Evolutionary conservation across 148 eudicot species (phyloP).

Genomic region (Amaranthus hypochondriacus): DNA sequence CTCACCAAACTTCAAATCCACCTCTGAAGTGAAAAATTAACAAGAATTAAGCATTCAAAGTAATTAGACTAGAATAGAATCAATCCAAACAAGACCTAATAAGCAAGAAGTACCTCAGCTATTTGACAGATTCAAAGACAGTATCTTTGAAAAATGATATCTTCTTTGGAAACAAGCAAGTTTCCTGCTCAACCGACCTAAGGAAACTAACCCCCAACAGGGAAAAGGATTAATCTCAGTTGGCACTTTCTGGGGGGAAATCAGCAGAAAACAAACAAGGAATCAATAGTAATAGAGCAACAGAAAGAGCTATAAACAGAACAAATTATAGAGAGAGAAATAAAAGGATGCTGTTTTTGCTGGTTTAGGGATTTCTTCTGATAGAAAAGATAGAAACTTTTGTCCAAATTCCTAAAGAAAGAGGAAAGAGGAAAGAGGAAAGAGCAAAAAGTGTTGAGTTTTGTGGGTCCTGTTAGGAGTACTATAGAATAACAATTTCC

Average conservation of each 20-base stretch:
- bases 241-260: neutral
- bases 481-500: neutral
- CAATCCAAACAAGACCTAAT: conserved; percentile 1
- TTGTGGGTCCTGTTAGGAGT: conserved; percentile 20
- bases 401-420: neutral
- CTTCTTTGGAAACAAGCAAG: conserved; percentile 2
- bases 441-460: conserved; percentile 26
- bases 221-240: neutral
- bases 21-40: neutral
- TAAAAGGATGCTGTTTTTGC: neutral
- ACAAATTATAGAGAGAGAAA: conserved; percentile 4
- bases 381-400: conserved; percentile 10
- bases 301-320: neutral
- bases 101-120: conserved; percentile 2
- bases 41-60: neutral
- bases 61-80: neutral
- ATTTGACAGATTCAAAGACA: neutral
- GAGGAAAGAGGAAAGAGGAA: neutral
- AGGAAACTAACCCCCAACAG: neutral
- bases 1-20: neutral
- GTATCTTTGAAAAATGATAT: neutral
- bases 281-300: neutral
- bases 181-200: neutral
- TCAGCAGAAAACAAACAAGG: neutral
- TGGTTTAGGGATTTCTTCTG: conserved; percentile 7